Evolutionary conservation across 208 protist genomes (phyloP), one percentile per base, ranked within the genome.

Genomic region (Leishmania guyanensis): DNA sequence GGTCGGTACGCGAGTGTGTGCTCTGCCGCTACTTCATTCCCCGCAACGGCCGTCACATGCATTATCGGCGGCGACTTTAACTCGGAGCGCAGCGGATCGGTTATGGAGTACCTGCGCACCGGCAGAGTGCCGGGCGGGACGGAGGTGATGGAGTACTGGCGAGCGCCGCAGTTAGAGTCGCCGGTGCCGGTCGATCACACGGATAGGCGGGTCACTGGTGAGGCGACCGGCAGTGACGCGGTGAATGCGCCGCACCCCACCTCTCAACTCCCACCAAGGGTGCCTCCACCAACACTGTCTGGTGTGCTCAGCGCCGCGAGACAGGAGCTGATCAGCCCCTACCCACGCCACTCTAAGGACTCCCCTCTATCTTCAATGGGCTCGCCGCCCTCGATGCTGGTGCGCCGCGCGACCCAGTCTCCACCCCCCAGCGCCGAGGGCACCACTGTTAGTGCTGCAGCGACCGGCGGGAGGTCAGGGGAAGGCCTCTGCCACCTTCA

Each of bases 21-120:
- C 33, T 81, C 78, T n/a, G 68, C 39, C 10, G 65, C 36, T 48
- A 71, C 60, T 10, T 72, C 53, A 0, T 33, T 17, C 16, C n/a
- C 53, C 22, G 58, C 75, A 3, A 54, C 54, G 6, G 69, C 60
- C 12, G 89, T 95, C 16, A 85, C 85, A 3, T 89, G 89, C 65
- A 78, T 97, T 69, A 82, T 97, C 62, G 91, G 84, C 17, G 94
- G 94, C 39, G 94, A 97, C 86, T 95, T 96, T 75, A 97, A 97
- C 82, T 81, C 89, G 2, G 92, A 97, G n/a, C 85, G 83, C 48
- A 89, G 50, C 58, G 83, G 86, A 6, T 79, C 91, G 3, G 84
- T 89, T 3, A 77, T 94, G 64, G 75, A 79, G 50, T 97, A 93
- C 75, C 50, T 94, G 26, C 64, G 86, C 60, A 84, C 56, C 1